These are phyloP conservation scores for Cryptococcus wingfieldii DNA, from an alignment of 1,284 basidiomycete species.

Conservation along the genomic window DNA sequence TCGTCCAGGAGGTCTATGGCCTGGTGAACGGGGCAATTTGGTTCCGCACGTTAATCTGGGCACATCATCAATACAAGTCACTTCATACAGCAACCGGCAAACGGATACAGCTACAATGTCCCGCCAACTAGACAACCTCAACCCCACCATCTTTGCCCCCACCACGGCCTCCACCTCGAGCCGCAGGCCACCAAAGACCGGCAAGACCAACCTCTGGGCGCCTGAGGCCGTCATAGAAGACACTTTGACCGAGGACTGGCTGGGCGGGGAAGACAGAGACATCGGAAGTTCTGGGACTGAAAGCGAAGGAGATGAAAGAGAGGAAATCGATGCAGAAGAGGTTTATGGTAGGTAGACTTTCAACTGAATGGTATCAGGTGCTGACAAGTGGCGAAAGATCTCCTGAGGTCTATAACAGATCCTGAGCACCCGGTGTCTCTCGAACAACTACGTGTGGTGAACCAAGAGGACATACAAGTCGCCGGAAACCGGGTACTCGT, in stretches of 20 bases:
- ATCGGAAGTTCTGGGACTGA: not conserved
- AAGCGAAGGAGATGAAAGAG: slow-evolving; percentile 37
- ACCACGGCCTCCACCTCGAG: slow-evolving; percentile 15
- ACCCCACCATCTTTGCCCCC: slow-evolving; percentile 43
- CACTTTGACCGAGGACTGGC: slow-evolving; percentile 31
- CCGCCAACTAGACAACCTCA: slow-evolving; percentile 41
- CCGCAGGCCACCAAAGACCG: slow-evolving; percentile 9
- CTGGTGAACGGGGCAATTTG: too few species aligned
- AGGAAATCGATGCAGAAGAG: slow-evolving; percentile 59
- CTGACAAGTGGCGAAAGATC: slow-evolving; percentile 55
- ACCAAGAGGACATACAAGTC: slow-evolving; percentile 77
- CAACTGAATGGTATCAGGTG: not conserved
- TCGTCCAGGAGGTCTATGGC: too few species aligned
- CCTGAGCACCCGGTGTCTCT: slow-evolving; percentile 95
- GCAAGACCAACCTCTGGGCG: slow-evolving; percentile 26
- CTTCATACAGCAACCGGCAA: too few species aligned
- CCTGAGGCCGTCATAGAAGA: slow-evolving; percentile 29
- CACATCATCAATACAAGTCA: too few species aligned
- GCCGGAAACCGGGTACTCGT: slow-evolving; percentile 69
- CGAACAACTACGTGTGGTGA: slow-evolving; percentile 94
- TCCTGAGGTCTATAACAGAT: slow-evolving; percentile 88
- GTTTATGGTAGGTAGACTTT: slow-evolving; percentile 53
- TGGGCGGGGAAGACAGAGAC: not conserved
- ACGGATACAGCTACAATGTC: slow-evolving; percentile 20
- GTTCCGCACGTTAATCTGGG: too few species aligned